These are phyloP conservation scores for Oryza glumipatula DNA, from an alignment of 176 grass and related monocot genomes.

Conservation along the genomic window DNA sequence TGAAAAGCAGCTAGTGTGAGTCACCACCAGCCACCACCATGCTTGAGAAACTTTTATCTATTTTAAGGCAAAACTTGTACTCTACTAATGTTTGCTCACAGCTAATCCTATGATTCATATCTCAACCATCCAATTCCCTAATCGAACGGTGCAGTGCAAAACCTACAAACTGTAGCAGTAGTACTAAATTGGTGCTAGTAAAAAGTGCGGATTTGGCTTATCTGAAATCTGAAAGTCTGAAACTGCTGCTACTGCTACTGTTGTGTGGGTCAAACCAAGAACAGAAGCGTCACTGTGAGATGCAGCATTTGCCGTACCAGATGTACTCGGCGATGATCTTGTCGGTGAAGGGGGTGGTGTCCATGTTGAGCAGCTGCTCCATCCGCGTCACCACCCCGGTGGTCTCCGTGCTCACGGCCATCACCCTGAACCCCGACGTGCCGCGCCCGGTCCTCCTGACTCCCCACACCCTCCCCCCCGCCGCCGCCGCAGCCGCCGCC, in stretches of 20 bases:
- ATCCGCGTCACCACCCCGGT: conserved; percentile 73
- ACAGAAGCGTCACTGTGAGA: not conserved
- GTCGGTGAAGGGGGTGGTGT: conserved; percentile 77
- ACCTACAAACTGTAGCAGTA: not conserved
- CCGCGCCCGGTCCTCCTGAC: conserved; percentile 53
- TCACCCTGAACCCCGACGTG: conserved; percentile 74
- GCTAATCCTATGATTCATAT: not conserved
- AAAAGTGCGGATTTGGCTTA: conserved; percentile 18
- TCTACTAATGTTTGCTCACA: not conserved
- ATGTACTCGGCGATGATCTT: conserved; percentile 96
- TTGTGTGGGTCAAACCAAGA: not conserved
- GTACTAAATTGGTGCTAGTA: not conserved
- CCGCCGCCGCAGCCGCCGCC: conserved; percentile 12
- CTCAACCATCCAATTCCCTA: not conserved
- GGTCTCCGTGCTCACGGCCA: conserved; percentile 58
- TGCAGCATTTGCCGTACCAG: conserved; percentile 55
- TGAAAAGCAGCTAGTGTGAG: conserved; percentile 24
- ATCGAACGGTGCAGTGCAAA: not conserved
- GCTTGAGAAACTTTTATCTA: not conserved
- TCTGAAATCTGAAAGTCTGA: not conserved
- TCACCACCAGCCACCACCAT: conserved; percentile 1
- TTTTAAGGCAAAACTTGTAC: not conserved
- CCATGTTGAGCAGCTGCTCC: conserved; percentile 92
- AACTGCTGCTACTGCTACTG: not conserved
- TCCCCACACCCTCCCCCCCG: conserved; percentile 63